A percentile compares a stretch with the other conserved stretches of the same genome.
Evolutionary conservation across 169 alveolate genomes (phyloP).

Genomic region (Toxoplasma gondii): DNA sequence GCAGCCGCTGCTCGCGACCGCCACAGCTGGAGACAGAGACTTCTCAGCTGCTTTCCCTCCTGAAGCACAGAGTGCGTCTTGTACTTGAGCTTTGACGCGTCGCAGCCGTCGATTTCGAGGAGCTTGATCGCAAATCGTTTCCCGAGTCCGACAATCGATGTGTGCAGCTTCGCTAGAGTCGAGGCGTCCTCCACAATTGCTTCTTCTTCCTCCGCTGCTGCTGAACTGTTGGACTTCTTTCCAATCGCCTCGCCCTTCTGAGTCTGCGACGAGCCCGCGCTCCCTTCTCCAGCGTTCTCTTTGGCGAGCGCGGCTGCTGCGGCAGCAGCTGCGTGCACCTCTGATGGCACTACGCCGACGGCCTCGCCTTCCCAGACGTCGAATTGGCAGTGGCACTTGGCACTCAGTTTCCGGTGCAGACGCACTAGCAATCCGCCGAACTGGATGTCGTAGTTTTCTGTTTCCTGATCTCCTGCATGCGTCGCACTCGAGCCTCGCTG

Average conservation of each 20-base stretch:
- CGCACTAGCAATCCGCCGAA: conserved; percentile 60
- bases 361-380: conserved; percentile 74
- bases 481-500: not conserved
- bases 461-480: not conserved
- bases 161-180: conserved; percentile 33
- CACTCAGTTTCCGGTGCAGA: conserved; percentile 56
- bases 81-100: conserved; percentile 68
- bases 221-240: not conserved
- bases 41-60: conserved; percentile 75
- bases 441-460: conserved; percentile 41
- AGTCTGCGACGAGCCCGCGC: not conserved
- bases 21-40: conserved; percentile 70
- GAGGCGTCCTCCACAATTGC: conserved; percentile 13
- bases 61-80: conserved; percentile 73
- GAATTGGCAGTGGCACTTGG: conserved; percentile 69
- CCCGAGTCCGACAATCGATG: conserved; percentile 24
- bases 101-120: conserved; percentile 70
- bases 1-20: conserved; percentile 55
- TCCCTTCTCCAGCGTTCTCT: conserved; percentile 2
- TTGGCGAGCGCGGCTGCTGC: conserved; percentile 36
- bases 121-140: conserved; percentile 73
- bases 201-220: conserved; percentile 26
- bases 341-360: conserved; percentile 31
- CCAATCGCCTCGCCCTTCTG: not conserved
- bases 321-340: conserved; percentile 10